Evolutionary conservation across 768 basidiomycete genomes (phyloP).

Genomic region (Phylloporus sp.): DNA sequence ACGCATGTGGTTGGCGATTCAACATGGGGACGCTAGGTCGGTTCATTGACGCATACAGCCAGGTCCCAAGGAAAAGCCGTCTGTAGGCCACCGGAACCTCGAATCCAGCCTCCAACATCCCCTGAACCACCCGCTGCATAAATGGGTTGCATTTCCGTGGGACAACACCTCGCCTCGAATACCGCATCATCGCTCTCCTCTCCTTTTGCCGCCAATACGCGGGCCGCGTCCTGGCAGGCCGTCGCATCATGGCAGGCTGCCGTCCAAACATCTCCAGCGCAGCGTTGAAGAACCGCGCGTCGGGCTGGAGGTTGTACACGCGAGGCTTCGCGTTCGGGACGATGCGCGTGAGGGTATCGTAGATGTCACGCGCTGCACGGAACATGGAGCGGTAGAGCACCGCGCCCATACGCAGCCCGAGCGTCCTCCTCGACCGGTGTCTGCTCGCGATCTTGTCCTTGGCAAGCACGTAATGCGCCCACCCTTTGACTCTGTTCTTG

Average conservation of each 20-base stretch:
- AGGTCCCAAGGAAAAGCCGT: slow-evolving; percentile 36
- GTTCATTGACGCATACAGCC: slow-evolving; percentile 21
- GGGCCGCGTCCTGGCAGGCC: slow-evolving; percentile 11
- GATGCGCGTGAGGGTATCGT: slow-evolving; percentile 19
- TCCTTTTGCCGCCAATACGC: slow-evolving; percentile 31
- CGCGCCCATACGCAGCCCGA: slow-evolving; percentile 28
- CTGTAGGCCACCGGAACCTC: slow-evolving; percentile 37
- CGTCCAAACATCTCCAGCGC: slow-evolving; percentile 43
- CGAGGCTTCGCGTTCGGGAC: slow-evolving; percentile 23
- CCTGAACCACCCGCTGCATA: slow-evolving; percentile 35
- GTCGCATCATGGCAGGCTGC: slow-evolving; percentile 17
- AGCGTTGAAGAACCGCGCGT: slow-evolving; percentile 67
- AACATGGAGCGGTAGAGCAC: slow-evolving; percentile 37
- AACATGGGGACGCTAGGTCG: slow-evolving; percentile 2
- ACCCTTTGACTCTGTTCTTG: slow-evolving; percentile 30
- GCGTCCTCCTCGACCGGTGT: slow-evolving; percentile 23
- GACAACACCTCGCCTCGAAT: slow-evolving; percentile 25
- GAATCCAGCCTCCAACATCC: slow-evolving; percentile 38
- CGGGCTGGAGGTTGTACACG: slow-evolving; percentile 40
- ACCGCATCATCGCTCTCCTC: slow-evolving; percentile 22
- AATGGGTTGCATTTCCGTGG: slow-evolving; percentile 30
- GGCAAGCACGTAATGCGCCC: slow-evolving; percentile 31
- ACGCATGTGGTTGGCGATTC: slow-evolving; percentile 28
- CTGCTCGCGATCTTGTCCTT: slow-evolving; percentile 16
- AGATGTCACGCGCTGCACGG: slow-evolving; percentile 28